Percentiles rank a stretch among this genome's conserved stretches.
These are phyloP conservation scores for Sporisorium sorghi DNA, from an alignment of 1,284 basidiomycete species.

Conservation along the genomic window DNA sequence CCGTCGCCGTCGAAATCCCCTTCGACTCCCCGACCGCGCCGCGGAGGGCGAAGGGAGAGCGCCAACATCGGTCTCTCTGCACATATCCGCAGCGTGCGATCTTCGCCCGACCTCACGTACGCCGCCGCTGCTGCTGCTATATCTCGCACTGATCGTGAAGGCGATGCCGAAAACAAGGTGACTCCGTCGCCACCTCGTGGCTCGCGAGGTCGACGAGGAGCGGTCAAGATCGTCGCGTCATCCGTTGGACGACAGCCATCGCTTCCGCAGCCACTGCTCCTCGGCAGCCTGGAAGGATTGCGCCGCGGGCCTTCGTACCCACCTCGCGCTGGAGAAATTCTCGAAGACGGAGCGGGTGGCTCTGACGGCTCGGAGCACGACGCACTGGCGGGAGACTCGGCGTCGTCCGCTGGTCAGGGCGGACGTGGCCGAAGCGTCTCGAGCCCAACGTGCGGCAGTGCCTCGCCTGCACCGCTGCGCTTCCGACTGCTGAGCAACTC, in stretches of 20 bases:
- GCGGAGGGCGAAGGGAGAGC: constrained; percentile 17
- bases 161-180: constrained; percentile 5
- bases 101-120: constrained; percentile 50
- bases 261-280: constrained; percentile 18
- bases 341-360: constrained; percentile 13
- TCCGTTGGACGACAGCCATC: constrained; percentile 32
- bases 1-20: neutral
- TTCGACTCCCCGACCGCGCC: constrained; percentile 14
- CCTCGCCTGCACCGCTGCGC: constrained; percentile 29
- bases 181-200: constrained; percentile 36
- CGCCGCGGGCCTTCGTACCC: constrained; percentile 47
- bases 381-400: neutral
- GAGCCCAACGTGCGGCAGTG: constrained; percentile 7
- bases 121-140: constrained; percentile 41
- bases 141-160: constrained; percentile 1
- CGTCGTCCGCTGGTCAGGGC: neutral
- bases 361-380: constrained; percentile 7
- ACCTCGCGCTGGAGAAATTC: constrained; percentile 37
- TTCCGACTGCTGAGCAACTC: constrained; percentile 62
- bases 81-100: constrained; percentile 46
- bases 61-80: constrained; percentile 24
- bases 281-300: constrained; percentile 23
- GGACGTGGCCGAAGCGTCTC: constrained; percentile 23
- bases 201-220: constrained; percentile 49
- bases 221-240: constrained; percentile 51